Evolutionary conservation across 2,329 filamentous ascomycete species (phyloP), one percentile per base, ranked within the genome.

Genomic region (Ramularia endophylla): DNA sequence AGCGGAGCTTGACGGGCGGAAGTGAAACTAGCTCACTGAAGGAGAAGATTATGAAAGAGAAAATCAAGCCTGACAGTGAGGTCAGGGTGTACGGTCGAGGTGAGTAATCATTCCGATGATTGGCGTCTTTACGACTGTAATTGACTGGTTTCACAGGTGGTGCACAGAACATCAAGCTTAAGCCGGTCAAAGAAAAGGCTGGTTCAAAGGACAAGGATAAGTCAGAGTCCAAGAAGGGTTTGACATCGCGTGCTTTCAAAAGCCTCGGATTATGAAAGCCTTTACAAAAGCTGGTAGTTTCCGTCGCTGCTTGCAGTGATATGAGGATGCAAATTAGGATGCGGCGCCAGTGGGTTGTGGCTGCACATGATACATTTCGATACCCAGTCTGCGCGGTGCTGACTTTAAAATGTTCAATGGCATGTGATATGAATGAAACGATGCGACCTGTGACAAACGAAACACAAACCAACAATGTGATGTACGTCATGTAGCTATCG

Each of bases 11-110:
- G 8, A 32, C 36, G 19, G 49, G 54, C 7, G 55, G 56, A 12
- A 65, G 36, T 20, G 34, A 44, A 6, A 19, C 9, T 17, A 22
- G 15, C 16, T 37, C 55, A 53, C 59, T 35, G 48, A 59, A 38
- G 35, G 51, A 47, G 54, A 58, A 31, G 29, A 43, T 43, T 40
- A 53, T 63, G 37, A 70, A 66, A 51, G 61, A 65, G 8, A 75
- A 69, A 52, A 68, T 71, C 40, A 66, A 65, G 31, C 58, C 67
- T 8, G 68, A 69, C 40, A 70, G 68, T 40, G 70, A 76, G 50
- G 62, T 73, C 13, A 62, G 75, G 40, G 64, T 75, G 16, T 75
- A 72, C 53, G 74, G 75, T 36, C 64, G 75, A 66, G 75, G 75
- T 77, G 52, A 64, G 71, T 65, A 22, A 6, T n/a, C 27, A 11